Conservation (phyloP, 495 filamentous ascomycete species). For the Baudoinia panamericana region DNA sequence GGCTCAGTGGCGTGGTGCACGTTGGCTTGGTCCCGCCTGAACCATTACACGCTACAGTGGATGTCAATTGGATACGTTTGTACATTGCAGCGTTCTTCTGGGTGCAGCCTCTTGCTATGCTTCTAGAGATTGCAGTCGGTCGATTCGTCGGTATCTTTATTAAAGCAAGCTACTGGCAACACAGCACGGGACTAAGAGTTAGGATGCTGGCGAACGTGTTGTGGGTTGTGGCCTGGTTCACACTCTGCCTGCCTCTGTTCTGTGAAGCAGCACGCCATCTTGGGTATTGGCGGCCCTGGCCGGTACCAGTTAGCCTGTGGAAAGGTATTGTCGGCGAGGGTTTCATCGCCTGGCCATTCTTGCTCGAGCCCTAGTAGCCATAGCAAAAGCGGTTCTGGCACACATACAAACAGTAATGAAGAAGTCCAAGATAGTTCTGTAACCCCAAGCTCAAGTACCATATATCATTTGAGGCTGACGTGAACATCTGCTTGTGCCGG, state of each 20-base stretch:
- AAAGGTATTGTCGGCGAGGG: slow-evolving; percentile 9
- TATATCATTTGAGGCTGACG: too few species aligned
- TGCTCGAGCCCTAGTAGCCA: too few species aligned
- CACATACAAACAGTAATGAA: too few species aligned
- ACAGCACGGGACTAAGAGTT: background rate
- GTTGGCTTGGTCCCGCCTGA: slow-evolving; percentile 20
- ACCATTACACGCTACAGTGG: slow-evolving; percentile 11
- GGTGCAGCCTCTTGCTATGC: slow-evolving; percentile 14
- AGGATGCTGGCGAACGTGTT: slow-evolving; percentile 4
- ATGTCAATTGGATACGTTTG: slow-evolving; percentile 3
- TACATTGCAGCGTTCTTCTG: slow-evolving; percentile 15
- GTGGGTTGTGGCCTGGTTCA: slow-evolving; percentile 16
- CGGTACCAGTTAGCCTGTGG: slow-evolving; percentile 16
- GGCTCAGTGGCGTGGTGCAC: slow-evolving; percentile 15
- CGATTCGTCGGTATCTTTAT: background rate
- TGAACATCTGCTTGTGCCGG: too few species aligned
- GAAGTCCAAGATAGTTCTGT: too few species aligned
- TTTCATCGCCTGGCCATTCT: slow-evolving; percentile 11
- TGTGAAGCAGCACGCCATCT: slow-evolving; percentile 15
- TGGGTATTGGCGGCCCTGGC: slow-evolving; percentile 16
- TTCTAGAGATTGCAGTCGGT: slow-evolving; percentile 8
- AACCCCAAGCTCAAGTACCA: too few species aligned
- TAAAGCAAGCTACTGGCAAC: background rate
- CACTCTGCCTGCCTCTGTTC: slow-evolving; percentile 6
- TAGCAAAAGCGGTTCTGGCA: too few species aligned